Evolutionary conservation across 495 filamentous ascomycete genomes (phyloP).

Genomic region (Parachaetomium inaequale): DNA sequence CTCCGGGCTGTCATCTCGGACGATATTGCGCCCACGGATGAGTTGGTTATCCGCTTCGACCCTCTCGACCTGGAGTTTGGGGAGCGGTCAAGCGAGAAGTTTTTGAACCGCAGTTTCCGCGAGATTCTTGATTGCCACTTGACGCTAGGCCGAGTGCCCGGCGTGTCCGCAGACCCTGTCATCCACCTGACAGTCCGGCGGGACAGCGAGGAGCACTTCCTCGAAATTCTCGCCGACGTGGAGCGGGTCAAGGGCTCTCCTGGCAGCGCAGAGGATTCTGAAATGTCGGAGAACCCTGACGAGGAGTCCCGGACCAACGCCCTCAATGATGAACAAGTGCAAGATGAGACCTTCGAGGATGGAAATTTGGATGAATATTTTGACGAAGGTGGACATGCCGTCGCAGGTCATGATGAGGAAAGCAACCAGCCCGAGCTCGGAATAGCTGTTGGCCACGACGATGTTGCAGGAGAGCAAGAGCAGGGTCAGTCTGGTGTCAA

Average conservation of each 20-base stretch:
- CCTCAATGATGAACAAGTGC: background rate
- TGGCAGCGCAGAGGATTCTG: constrained; percentile 11
- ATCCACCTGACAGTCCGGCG: constrained; percentile 24
- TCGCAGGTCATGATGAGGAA: constrained; percentile 25
- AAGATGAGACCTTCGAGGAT: background rate
- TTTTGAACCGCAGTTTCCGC: constrained; percentile 42
- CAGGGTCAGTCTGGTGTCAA: background rate
- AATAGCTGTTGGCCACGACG: constrained; percentile 21
- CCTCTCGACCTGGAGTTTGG: constrained; percentile 65
- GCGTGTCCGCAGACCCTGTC: constrained; percentile 12
- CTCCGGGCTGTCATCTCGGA: constrained; percentile 64
- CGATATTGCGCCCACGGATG: constrained; percentile 63
- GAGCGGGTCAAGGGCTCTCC: constrained; percentile 12
- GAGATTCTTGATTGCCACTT: constrained; percentile 35
- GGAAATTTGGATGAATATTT: constrained; percentile 10
- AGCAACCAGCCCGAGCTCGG: constrained; percentile 8
- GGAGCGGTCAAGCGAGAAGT: constrained; percentile 45
- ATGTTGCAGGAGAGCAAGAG: constrained; percentile 13
- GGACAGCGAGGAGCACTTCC: constrained; percentile 30
- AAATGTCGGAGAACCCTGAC: constrained; percentile 16
- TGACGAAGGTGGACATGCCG: background rate
- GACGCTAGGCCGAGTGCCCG: constrained; percentile 20
- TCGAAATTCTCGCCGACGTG: constrained; percentile 24
- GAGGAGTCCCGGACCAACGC: background rate
- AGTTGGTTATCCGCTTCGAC: constrained; percentile 65